Base-by-base conservation (phyloP, 768 basidiomycete species). In the Punctularia strigosozonata region DNA sequence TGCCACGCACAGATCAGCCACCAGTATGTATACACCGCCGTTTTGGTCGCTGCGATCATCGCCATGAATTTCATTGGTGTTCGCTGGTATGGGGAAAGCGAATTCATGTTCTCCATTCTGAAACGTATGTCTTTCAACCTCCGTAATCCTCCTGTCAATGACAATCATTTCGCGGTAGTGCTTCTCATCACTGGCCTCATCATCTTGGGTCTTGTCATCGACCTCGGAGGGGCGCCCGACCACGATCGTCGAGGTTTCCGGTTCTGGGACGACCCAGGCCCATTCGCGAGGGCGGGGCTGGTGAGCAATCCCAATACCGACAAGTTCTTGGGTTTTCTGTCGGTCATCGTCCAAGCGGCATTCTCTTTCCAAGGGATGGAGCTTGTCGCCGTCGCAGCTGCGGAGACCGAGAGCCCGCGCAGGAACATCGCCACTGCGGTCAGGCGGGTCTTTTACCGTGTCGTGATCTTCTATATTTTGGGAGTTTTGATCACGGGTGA, bases 301-400 rank as follows among this genome's bases (percentile, higher is more conserved):
- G 61, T 52, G 39, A 49, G 47, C 2, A 35, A 54, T 31, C 23
- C 47, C 13, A 56, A 60, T 30, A 43, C 69, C 31, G 66, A 71
- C 41, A 52, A 56, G 17, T 66, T 67, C 54, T 47, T 69, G 15
- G 66, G 52, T n/a, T 54, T 66, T 37, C 23, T 68, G 28, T 53
- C 57, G 23, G 67, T 67, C 3, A 44, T 73, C 42, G 63, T 72
- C 31, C 65, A 69, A 46, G 73, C 73, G 12, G 76, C 75, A 2
- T 90, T 85, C 66, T 83, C 83, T 5, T 80, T 77, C 63, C 75
- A 81, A 49, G 82, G 77, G 26, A 74, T 85, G 64, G 84, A 88
- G 51, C 59, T 82, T 30, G 76, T 86, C 26, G 75, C 76, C 20
- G 69, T 82, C 6, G 73, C 80, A 20, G 83, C 82, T n/a, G 80